These are phyloP conservation scores for Ustilago trichophora DNA, from an alignment of 1,284 basidiomycete genomes.

Conservation along the genomic window DNA sequence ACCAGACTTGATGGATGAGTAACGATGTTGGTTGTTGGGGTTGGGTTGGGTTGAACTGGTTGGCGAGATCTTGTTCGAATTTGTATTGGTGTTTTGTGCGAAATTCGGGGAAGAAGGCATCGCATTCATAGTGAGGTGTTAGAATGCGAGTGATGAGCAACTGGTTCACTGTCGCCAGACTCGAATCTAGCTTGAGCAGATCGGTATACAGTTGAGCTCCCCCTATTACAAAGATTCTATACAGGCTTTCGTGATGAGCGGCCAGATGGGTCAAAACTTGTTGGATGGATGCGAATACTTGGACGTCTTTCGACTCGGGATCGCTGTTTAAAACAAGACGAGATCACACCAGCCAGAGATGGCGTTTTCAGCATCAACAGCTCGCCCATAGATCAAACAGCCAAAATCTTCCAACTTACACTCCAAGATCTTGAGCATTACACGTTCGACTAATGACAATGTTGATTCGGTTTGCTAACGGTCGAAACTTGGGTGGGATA, in stretches of 20 bases:
- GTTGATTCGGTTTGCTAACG: constrained; percentile 81
- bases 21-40: background rate
- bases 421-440: constrained; percentile 75
- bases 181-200: constrained; percentile 40
- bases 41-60: background rate
- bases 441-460: constrained; percentile 79
- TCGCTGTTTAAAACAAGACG: constrained; percentile 5
- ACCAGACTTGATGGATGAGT: constrained; percentile 21
- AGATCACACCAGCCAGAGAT: too few species aligned
- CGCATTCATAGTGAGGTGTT: constrained; percentile 81
- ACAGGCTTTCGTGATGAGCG: constrained; percentile 5
- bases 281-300: constrained; percentile 22
- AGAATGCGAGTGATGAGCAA: constrained; percentile 83
- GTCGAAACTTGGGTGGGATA: constrained; percentile 88
- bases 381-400: too few species aligned
- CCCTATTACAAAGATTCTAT: constrained; percentile 81
- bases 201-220: constrained; percentile 85
- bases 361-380: too few species aligned
- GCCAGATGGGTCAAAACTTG: constrained; percentile 19
- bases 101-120: constrained; percentile 85
- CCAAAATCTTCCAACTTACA: constrained; percentile 40
- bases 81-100: constrained; percentile 54
- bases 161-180: constrained; percentile 30
- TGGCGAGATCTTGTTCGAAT: constrained; percentile 17
- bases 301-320: constrained; percentile 43